Evolutionary conservation across 192 early-diverging fungal species (phyloP), one percentile per base, ranked within the genome.

Genomic region (Oehlia diaphana): DNA sequence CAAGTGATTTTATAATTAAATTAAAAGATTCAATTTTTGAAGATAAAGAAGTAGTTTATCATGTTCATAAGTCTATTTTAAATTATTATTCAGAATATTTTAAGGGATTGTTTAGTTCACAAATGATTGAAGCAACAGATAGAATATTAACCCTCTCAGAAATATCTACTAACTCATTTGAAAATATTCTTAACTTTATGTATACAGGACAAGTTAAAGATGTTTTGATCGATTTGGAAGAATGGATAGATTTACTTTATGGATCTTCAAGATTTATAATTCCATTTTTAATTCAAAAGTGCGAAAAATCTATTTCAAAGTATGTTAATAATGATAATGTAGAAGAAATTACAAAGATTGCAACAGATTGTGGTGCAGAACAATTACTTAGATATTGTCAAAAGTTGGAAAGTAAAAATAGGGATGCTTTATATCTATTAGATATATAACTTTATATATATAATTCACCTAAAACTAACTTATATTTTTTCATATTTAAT

Each of bases 1-100:
- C 42, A n/a, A 23, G 68, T 70, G 68, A 70, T 42, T 70, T 70
- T 70, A 70, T 10, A 4, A 70, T 70, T n/a, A 70, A 2, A 35
- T 28, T 70, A 37, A 37, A 70, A 9, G 37, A 35, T 9, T 70
- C 9, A 5, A 39, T 37, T 37, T 4, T 37, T 37, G 4, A n/a
- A 39, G 67, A 58, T 3, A 58, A 58, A 14, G 1, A 58, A n/a
- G n/a, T n/a, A 0, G 21, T 9, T 39, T 70, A 37, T n/a, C 19
- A 70, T 39, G 68, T 70, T 23, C 68, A 70, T 42, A 37, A 31
- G 2, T 9, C 21, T 44, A 39, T 70, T 26, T n/a, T 70, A 21
- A 21, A 12, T 8, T 19, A 5, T 21, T n/a, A 9, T n/a, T 70
- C 42, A 10, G 37, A 70, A 16, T 47, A 70, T 70, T 70, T 70